These are phyloP conservation scores for Claviceps digitariae DNA, from an alignment of 2,329 filamentous ascomycete genomes.

Conservation along the genomic window DNA sequence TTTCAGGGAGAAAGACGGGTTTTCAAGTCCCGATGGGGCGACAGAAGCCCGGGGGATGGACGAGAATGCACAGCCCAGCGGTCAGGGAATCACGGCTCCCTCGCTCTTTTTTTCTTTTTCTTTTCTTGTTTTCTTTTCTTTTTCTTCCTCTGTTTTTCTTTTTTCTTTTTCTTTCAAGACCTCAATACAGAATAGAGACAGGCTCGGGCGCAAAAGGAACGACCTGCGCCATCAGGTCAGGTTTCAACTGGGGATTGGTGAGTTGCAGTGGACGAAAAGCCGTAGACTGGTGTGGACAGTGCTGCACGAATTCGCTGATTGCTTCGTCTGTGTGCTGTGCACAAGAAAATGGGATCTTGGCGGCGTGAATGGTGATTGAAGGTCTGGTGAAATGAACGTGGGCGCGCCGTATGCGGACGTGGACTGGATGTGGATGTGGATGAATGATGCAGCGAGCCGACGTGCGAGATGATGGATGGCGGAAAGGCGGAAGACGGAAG, in stretches of 20 bases:
- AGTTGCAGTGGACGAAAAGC: not conserved
- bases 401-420: not conserved
- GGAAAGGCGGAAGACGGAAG: not conserved
- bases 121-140: not conserved
- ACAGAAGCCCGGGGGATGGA: not conserved
- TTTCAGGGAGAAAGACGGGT: not conserved
- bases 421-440: not conserved
- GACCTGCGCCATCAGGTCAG: conserved; percentile 8
- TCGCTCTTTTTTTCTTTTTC: not conserved
- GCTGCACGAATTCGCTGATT: not conserved
- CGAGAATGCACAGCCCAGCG: conserved; percentile 1
- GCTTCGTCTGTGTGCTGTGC: not conserved
- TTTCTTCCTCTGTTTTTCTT: not conserved
- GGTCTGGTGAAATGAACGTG: not conserved
- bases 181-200: conserved; percentile 5
- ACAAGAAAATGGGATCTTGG: not conserved
- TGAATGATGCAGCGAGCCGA: not conserved
- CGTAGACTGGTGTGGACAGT: not conserved
- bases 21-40: not conserved
- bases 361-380: not conserved
- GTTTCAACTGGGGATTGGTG: not conserved
- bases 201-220: conserved; percentile 5
- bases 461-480: not conserved
- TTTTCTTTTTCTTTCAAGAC: not conserved
- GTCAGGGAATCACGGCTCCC: not conserved